These are phyloP conservation scores for Colletotrichum lupini DNA, from an alignment of 2,329 filamentous ascomycete species.

Conservation along the genomic window DNA sequence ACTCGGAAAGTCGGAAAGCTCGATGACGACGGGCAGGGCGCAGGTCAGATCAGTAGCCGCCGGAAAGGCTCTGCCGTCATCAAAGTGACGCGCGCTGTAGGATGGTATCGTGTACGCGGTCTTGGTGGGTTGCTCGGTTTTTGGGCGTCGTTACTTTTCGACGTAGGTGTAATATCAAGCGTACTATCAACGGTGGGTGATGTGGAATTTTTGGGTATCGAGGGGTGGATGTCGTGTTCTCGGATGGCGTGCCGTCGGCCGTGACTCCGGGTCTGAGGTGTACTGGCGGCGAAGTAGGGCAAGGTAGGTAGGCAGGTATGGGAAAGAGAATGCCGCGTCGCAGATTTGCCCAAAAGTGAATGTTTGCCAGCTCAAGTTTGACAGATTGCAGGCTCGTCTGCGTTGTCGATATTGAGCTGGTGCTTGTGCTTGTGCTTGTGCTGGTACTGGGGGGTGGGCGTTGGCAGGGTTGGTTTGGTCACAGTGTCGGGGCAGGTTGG, in stretches of 20 bases:
- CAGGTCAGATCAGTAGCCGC: background rate
- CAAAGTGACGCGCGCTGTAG: conserved; percentile 3
- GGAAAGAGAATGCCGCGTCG: conserved; percentile 3
- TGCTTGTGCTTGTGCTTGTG: background rate
- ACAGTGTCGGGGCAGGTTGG: background rate
- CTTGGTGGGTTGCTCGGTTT: background rate
- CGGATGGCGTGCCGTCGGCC: conserved; percentile 1
- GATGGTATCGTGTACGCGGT: background rate
- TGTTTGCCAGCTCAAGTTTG: background rate
- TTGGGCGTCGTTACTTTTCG: background rate
- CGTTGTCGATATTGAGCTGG: background rate
- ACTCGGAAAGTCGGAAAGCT: conserved; percentile 1
- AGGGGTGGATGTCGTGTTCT: background rate
- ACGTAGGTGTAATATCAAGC: background rate
- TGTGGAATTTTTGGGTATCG: conserved; percentile 11
- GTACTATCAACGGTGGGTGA: background rate
- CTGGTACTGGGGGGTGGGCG: conserved; percentile 8
- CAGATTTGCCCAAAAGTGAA: background rate
- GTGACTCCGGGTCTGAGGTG: background rate
- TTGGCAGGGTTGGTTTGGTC: conserved; percentile 21
- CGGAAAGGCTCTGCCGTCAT: conserved; percentile 8
- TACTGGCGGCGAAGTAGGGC: background rate
- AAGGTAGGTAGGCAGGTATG: too few species aligned
- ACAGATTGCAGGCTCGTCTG: background rate
- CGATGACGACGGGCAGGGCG: background rate